Percentiles rank a stretch among this genome's conserved stretches.
These are phyloP conservation scores for Candida coleopterorum DNA, from an alignment of 805 yeast genomes.

Conservation along the genomic window DNA sequence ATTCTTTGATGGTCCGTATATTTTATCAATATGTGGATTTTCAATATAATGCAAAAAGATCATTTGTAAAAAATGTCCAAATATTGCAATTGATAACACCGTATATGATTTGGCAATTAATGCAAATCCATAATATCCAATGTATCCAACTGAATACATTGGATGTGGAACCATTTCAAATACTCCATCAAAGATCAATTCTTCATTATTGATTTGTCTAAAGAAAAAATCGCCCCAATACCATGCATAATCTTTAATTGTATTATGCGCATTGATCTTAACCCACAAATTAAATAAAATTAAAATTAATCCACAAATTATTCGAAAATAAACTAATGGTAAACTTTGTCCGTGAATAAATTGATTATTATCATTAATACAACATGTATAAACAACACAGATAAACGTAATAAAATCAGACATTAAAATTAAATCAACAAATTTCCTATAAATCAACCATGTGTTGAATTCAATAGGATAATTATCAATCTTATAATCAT, in stretches of 20 bases:
- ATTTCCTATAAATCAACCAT: conserved; percentile 74
- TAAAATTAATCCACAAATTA: conserved; percentile 54
- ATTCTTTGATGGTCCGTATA: conserved; percentile 51
- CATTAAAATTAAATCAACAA: conserved; percentile 80
- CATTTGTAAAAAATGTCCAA: conserved; percentile 77
- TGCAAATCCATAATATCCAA: conserved; percentile 83
- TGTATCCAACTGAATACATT: conserved; percentile 85
- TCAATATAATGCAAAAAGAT: conserved; percentile 70
- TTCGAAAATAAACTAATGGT: conserved; percentile 44
- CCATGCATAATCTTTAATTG: conserved; percentile 89
- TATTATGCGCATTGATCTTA: conserved; percentile 80
- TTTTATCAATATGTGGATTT: conserved; percentile 82
- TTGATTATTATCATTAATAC: conserved; percentile 33
- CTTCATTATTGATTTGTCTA: conserved; percentile 56
- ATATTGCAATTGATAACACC: conserved; percentile 60
- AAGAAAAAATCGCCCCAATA: conserved; percentile 94
- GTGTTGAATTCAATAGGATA: conserved; percentile 74
- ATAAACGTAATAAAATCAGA: conserved; percentile 76
- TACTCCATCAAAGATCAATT: conserved; percentile 81
- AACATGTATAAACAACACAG: conserved; percentile 52
- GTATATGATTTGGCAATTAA: conserved; percentile 70
- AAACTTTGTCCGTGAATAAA: conserved; percentile 36
- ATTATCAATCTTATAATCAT: conserved; percentile 20
- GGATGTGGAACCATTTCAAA: conserved; percentile 90
- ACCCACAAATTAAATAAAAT: conserved; percentile 79